Evolutionary conservation across 2,329 filamentous ascomycete genomes (phyloP).

Genomic region (Aspergillus pseudotamarii): DNA sequence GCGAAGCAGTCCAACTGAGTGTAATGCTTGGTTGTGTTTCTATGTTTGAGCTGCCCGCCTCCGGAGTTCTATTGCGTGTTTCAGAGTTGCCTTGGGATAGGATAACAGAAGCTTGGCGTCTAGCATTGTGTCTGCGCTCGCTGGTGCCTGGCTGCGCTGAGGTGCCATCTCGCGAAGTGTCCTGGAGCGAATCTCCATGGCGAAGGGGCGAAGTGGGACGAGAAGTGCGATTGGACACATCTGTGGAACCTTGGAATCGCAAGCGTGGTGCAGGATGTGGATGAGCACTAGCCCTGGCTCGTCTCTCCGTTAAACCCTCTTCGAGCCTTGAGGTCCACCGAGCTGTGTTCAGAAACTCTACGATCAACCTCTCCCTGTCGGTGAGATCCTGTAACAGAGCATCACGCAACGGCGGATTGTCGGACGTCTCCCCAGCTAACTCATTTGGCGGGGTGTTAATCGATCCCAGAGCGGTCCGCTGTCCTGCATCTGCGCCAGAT

Average conservation of each 20-base stretch:
- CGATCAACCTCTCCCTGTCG: conserved; percentile 46
- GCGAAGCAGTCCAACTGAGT: conserved; percentile 45
- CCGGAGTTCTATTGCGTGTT: conserved; percentile 27
- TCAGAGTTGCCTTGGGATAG: conserved; percentile 39
- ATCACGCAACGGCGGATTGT: conserved; percentile 36
- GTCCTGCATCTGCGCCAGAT: conserved; percentile 22
- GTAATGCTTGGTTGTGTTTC: conserved; percentile 39
- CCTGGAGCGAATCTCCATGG: conserved; percentile 31
- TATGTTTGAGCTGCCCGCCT: conserved; percentile 23
- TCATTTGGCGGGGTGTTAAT: conserved; percentile 28
- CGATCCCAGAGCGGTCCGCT: conserved; percentile 28
- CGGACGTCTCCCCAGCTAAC: conserved; percentile 23
- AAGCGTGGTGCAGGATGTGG: conserved; percentile 30
- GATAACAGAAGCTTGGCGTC: conserved; percentile 45
- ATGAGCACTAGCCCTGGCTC: conserved; percentile 31
- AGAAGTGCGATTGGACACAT: conserved; percentile 32
- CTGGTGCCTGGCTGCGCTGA: conserved; percentile 26
- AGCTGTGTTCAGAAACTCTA: conserved; percentile 47
- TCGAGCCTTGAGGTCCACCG: conserved; percentile 41
- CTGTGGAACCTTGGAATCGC: conserved; percentile 32
- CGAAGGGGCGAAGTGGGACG: conserved; percentile 38
- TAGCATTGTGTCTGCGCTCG: conserved; percentile 35
- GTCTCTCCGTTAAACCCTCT: conserved; percentile 33
- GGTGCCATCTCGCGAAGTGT: conserved; percentile 35
- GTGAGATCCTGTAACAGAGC: conserved; percentile 42